phyloP scores from a whole-genome alignment of 2,329 filamentous ascomycete species.

The Elsinoe perseae region DNA sequence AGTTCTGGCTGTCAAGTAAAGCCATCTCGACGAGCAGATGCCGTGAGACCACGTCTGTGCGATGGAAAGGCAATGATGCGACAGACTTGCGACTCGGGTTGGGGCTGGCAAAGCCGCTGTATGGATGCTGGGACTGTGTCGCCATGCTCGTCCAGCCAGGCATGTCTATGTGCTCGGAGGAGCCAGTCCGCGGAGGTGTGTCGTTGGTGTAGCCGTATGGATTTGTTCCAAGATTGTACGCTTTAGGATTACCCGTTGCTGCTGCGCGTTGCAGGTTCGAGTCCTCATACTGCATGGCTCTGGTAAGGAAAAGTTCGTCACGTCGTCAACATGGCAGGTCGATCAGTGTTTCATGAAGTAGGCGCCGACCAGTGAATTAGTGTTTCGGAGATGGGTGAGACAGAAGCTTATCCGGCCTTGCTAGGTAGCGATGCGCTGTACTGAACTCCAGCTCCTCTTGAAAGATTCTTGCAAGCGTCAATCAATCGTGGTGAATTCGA shows the following conservation, averaged over 20 bases:
- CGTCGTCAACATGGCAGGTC: slow-evolving; percentile 2
- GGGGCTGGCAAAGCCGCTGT: background rate
- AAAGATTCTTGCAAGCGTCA: too few species aligned
- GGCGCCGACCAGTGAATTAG: background rate
- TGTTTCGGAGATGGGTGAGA: slow-evolving; percentile 13
- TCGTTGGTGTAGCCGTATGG: slow-evolving; percentile 9
- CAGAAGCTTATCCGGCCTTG: slow-evolving; percentile 2
- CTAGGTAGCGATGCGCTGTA: background rate
- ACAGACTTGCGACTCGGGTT: slow-evolving; percentile 4
- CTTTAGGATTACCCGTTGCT: slow-evolving; percentile 4
- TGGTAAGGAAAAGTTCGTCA: background rate
- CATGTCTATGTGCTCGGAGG: slow-evolving; percentile 13
- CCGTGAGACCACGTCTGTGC: slow-evolving; percentile 60
- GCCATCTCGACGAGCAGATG: slow-evolving; percentile 92
- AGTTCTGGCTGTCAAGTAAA: slow-evolving; percentile 77
- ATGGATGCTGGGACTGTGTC: background rate
- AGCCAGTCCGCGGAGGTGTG: slow-evolving; percentile 14
- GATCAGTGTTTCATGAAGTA: slow-evolving; percentile 3
- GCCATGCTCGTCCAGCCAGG: slow-evolving; percentile 13
- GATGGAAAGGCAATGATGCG: slow-evolving; percentile 12
- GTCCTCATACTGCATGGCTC: slow-evolving; percentile 15
- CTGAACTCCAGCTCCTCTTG: background rate
- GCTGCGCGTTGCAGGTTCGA: background rate
- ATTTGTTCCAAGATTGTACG: background rate
- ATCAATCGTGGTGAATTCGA: background rate